Conservation (phyloP, 2,329 filamentous ascomycete species). For the Colletotrichum sp. region DNA sequence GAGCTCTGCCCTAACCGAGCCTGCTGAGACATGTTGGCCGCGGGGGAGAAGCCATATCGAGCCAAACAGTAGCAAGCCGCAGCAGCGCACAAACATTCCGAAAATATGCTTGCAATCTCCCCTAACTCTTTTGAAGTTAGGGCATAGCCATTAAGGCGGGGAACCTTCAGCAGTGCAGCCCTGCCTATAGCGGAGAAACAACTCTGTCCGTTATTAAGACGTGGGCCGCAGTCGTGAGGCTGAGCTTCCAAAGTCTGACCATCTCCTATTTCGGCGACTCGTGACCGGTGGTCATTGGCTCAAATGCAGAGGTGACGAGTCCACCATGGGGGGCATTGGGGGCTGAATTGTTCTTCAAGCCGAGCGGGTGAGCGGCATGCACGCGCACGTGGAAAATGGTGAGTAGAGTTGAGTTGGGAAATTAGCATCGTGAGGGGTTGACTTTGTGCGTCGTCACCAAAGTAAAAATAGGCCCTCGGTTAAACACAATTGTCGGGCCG, state of each 20-base stretch:
- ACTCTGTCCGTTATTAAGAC: not conserved
- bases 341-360: not conserved
- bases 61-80: not conserved
- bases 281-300: not conserved
- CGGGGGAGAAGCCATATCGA: not conserved
- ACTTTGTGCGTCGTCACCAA: not conserved
- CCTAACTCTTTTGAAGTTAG: not conserved
- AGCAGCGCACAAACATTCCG: not conserved
- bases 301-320: not conserved
- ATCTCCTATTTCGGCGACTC: not conserved
- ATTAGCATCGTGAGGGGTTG: not conserved
- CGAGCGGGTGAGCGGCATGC: not conserved
- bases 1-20: not conserved
- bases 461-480: not conserved
- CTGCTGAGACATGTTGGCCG: not conserved
- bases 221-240: not conserved
- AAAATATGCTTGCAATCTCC: not conserved
- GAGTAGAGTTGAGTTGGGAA: not conserved
- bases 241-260: not conserved
- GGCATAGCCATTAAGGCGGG: not conserved
- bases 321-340: not conserved
- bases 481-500: not conserved
- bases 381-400: not conserved
- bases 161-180: not conserved
- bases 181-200: not conserved